These are phyloP conservation scores for Guadua angustifolia DNA, from an alignment of 176 grass and related monocot genomes.

Conservation along the genomic window DNA sequence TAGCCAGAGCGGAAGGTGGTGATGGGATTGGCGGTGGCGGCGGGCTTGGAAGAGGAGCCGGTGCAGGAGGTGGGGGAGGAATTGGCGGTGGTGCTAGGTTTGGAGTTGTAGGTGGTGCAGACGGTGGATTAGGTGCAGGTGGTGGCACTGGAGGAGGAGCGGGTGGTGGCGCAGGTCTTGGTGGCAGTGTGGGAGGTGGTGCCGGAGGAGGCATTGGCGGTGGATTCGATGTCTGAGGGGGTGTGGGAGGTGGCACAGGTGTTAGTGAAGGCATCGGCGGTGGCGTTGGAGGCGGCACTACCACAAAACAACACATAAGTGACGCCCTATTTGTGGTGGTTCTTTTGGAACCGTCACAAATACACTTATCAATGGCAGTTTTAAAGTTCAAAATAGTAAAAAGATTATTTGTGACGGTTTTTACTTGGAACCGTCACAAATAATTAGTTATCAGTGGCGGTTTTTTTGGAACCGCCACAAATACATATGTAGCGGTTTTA, in stretches of 20 bases:
- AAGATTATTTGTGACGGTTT: too few relatives aligned
- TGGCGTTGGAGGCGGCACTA: background rate
- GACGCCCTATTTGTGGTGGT: too few relatives aligned
- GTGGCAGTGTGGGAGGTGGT: too few relatives aligned
- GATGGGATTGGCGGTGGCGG: conserved; percentile 21
- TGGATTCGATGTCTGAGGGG: conserved; percentile 5
- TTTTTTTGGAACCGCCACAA: too few relatives aligned
- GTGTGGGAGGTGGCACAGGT: conserved; percentile 26
- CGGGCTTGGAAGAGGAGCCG: background rate
- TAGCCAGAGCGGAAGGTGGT: conserved; percentile 10
- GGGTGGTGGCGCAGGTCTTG: too few relatives aligned
- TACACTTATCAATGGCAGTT: too few relatives aligned
- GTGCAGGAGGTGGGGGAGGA: background rate
- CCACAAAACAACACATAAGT: too few relatives aligned
- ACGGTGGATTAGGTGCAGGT: background rate
- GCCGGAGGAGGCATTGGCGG: background rate
- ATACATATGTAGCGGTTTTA: too few relatives aligned
- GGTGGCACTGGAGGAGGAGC: background rate
- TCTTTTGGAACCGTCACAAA: too few relatives aligned
- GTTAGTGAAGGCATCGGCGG: conserved; percentile 26
- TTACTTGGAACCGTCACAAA: too few relatives aligned
- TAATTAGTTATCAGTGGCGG: too few relatives aligned
- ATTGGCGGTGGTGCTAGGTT: background rate
- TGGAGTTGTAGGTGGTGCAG: background rate
- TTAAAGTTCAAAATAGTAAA: too few relatives aligned